phyloP scores from a whole-genome alignment of 345 rosid genomes.

The Kandelia obovata region DNA sequence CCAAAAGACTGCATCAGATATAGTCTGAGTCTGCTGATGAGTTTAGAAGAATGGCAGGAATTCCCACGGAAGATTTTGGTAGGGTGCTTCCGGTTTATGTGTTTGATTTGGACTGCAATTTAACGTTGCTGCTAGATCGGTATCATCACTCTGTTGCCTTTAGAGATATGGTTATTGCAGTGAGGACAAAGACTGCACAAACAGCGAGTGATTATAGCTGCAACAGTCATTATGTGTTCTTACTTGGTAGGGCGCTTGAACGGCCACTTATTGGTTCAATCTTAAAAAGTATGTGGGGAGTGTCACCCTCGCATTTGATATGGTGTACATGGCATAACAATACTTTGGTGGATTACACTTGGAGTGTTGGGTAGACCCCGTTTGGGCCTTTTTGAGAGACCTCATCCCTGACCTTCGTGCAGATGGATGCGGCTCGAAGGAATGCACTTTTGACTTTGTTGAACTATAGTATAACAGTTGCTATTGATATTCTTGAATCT shows the following conservation, averaged over 20 bases:
- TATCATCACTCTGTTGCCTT: slow-evolving; percentile 88
- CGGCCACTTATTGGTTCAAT: slow-evolving; percentile 86
- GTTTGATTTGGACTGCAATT: slow-evolving; percentile 74
- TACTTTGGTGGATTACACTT: slow-evolving; percentile 86
- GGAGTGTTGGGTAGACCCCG: slow-evolving; percentile 97
- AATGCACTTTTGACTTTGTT: slow-evolving; percentile 68
- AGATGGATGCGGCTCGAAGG: slow-evolving; percentile 90
- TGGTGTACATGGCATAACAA: slow-evolving; percentile 85
- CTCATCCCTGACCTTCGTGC: slow-evolving; percentile 75
- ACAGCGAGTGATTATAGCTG: slow-evolving; percentile 93
- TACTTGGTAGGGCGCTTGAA: slow-evolving; percentile 75
- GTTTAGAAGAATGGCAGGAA: slow-evolving; percentile 63
- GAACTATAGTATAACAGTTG: slow-evolving; percentile 75
- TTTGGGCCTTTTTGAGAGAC: slow-evolving; percentile 92
- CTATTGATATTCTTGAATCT: slow-evolving; percentile 69
- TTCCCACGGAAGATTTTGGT: slow-evolving; percentile 68
- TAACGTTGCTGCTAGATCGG: slow-evolving; percentile 74
- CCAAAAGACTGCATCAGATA: slow-evolving; percentile 79
- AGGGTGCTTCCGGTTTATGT: slow-evolving; percentile 89
- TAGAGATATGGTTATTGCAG: slow-evolving; percentile 90
- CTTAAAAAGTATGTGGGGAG: slow-evolving; percentile 99
- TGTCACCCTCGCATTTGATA: slow-evolving; percentile 75
- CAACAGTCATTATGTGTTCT: slow-evolving; percentile 84
- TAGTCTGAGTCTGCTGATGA: slow-evolving; percentile 64
- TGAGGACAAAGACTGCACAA: slow-evolving; percentile 77